Percentiles rank a stretch among this genome's conserved stretches.
Evolutionary conservation across 148 eudicot species (phyloP).

Genomic region (Cornus florida): DNA sequence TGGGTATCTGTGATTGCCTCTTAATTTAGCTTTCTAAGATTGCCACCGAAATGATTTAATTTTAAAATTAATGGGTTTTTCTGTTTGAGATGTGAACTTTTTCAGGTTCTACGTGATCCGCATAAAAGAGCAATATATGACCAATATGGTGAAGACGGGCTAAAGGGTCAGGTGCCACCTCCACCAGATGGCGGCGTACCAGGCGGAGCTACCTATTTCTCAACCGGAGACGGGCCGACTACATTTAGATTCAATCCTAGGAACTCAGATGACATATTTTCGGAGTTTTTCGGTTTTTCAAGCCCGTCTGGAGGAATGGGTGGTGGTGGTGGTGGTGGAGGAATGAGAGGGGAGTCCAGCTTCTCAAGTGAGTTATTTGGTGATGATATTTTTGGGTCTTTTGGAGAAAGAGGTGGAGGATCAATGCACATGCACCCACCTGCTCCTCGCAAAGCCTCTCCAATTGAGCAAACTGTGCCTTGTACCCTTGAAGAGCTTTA

Average conservation of each 20-base stretch:
- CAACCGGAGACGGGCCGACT: slow-evolving; percentile 57
- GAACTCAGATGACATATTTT: slow-evolving; percentile 68
- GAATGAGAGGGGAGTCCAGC: slow-evolving; percentile 44
- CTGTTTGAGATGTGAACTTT: background rate
- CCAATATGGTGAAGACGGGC: slow-evolving; percentile 76
- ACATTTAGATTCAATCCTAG: slow-evolving; percentile 59
- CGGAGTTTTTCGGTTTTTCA: slow-evolving; percentile 66
- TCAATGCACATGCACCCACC: slow-evolving; percentile 46
- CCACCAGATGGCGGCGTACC: slow-evolving; percentile 55
- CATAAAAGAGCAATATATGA: slow-evolving; percentile 74
- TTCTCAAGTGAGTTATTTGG: slow-evolving; percentile 40
- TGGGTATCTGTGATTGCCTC: background rate
- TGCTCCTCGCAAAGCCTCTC: slow-evolving; percentile 41
- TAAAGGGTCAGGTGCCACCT: slow-evolving; percentile 66
- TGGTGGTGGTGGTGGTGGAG: slow-evolving; percentile 36
- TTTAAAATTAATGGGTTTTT: background rate
- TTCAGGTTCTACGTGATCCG: slow-evolving; percentile 72
- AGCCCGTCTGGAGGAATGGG: too few species aligned
- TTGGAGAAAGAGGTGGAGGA: slow-evolving; percentile 24
- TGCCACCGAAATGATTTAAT: background rate
- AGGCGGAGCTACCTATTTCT: slow-evolving; percentile 54
- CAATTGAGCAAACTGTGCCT: slow-evolving; percentile 38
- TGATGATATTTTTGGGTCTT: too few species aligned
- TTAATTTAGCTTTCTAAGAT: background rate
- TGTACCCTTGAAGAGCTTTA: slow-evolving; percentile 50